These are phyloP conservation scores for Kwoniella shandongensis DNA, from an alignment of 768 basidiomycete genomes.

Conservation along the genomic window DNA sequence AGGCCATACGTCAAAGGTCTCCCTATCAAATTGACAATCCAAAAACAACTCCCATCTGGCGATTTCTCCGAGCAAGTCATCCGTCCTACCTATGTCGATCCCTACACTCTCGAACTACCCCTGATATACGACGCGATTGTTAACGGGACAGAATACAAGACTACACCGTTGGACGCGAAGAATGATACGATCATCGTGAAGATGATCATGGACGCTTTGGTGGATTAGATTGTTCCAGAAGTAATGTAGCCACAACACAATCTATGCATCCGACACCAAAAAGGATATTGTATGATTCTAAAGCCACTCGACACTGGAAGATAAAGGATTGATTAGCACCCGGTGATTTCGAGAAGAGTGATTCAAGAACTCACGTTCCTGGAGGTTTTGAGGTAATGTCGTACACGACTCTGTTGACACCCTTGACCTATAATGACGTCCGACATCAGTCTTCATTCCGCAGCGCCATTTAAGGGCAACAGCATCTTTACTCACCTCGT, in stretches of 20 bases:
- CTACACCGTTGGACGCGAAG: constrained; percentile 39
- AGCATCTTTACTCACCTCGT: constrained; percentile 66
- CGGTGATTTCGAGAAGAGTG: background rate
- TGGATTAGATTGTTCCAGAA: constrained; percentile 15
- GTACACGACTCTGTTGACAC: constrained; percentile 88
- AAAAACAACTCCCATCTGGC: constrained; percentile 24
- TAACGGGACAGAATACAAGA: constrained; percentile 34
- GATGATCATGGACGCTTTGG: constrained; percentile 44
- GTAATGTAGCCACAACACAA: constrained; percentile 7
- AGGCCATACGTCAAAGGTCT: constrained; percentile 51
- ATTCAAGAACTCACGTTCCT: constrained; percentile 57
- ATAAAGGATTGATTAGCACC: background rate
- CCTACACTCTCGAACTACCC: constrained; percentile 44
- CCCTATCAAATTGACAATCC: constrained; percentile 39
- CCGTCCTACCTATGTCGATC: constrained; percentile 43
- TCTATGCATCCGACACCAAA: constrained; percentile 21
- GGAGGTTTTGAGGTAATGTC: constrained; percentile 98
- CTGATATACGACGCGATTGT: constrained; percentile 35
- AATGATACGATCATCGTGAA: constrained; percentile 40
- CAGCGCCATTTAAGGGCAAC: background rate
- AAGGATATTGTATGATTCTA: constrained; percentile 12
- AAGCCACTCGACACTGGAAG: constrained; percentile 38
- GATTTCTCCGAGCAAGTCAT: constrained; percentile 36
- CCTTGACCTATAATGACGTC: constrained; percentile 56
- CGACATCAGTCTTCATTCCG: background rate